phyloP scores from a whole-genome alignment of 2,329 filamentous ascomycete genomes.

The Diplodia seriata region DNA sequence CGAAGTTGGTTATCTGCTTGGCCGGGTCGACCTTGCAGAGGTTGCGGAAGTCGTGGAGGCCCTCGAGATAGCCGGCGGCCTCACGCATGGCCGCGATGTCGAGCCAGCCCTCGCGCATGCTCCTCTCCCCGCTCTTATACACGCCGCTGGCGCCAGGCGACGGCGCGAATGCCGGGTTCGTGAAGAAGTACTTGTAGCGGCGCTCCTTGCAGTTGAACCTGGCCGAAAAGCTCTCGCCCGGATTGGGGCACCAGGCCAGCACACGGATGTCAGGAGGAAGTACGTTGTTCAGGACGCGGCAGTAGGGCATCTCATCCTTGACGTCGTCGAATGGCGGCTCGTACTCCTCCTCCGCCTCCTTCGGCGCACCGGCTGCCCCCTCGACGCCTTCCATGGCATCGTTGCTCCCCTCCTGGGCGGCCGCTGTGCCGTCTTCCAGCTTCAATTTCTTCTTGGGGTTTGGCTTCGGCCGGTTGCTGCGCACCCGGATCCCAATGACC shows the following conservation, averaged over 20 bases:
- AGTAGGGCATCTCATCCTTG: constrained; percentile 83
- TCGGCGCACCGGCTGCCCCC: neutral
- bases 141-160: constrained; percentile 63
- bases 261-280: constrained; percentile 89
- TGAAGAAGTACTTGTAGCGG: constrained; percentile 97
- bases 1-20: constrained; percentile 88
- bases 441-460: constrained; percentile 34
- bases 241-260: constrained; percentile 89
- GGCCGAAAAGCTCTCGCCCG: constrained; percentile 81
- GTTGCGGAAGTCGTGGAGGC: constrained; percentile 92
- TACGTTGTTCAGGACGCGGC: constrained; percentile 81
- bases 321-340: constrained; percentile 67
- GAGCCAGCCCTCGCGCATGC: constrained; percentile 69
- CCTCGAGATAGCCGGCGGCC: constrained; percentile 80
- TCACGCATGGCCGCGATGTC: constrained; percentile 86
- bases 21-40: constrained; percentile 91
- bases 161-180: constrained; percentile 84
- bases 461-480: constrained; percentile 74
- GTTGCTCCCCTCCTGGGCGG: neutral
- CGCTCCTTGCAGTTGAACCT: constrained; percentile 92
- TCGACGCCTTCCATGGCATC: constrained; percentile 34
- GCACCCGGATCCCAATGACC: constrained; percentile 82
- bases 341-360: constrained; percentile 37
- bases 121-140: constrained; percentile 43
- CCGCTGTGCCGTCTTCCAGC: constrained; percentile 31